Evolutionary conservation across 1,139 yeast genomes (phyloP).

Genomic region (Schwanniomyces etchellsii): DNA sequence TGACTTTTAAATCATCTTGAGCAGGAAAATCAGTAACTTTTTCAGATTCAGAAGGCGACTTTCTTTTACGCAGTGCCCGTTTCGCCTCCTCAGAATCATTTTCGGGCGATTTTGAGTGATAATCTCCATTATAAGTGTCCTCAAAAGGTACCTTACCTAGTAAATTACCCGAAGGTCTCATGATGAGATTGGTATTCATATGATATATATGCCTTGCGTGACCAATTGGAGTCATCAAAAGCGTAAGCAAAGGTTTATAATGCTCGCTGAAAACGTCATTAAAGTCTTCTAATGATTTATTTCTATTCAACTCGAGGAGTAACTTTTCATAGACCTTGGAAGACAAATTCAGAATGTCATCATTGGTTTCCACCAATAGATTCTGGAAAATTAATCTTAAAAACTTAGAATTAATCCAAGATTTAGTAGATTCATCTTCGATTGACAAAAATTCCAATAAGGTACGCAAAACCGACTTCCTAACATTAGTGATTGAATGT

Average conservation of each 20-base stretch:
- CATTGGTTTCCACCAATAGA: slow-evolving; percentile 80
- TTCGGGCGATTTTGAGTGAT: slow-evolving; percentile 11
- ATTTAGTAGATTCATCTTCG: slow-evolving; percentile 57
- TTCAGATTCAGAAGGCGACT: slow-evolving; percentile 16
- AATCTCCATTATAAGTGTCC: slow-evolving; percentile 8
- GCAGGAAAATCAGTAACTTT: slow-evolving; percentile 41
- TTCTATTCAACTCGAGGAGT: slow-evolving; percentile 40
- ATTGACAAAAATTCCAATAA: slow-evolving; percentile 71
- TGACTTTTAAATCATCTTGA: slow-evolving; percentile 56
- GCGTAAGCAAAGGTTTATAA: slow-evolving; percentile 55
- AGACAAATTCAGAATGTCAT: slow-evolving; percentile 63
- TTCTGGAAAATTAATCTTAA: slow-evolving; percentile 82
- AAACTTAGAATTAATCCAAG: slow-evolving; percentile 74
- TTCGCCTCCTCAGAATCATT: slow-evolving; percentile 13
- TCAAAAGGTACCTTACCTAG: slow-evolving; percentile 25
- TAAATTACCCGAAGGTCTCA: slow-evolving; percentile 74
- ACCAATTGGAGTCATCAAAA: slow-evolving; percentile 92
- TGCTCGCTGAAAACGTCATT: slow-evolving; percentile 50
- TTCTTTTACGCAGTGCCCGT: slow-evolving; percentile 28
- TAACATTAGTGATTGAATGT: slow-evolving; percentile 88
- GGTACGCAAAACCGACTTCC: slow-evolving; percentile 83
- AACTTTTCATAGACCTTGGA: slow-evolving; percentile 55
- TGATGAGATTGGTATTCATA: slow-evolving; percentile 68
- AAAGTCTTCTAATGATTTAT: slow-evolving; percentile 27
- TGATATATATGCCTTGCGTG: slow-evolving; percentile 82